Evolutionary conservation across 345 rosid species (phyloP).

Genomic region (Aurinia saxatilis): DNA sequence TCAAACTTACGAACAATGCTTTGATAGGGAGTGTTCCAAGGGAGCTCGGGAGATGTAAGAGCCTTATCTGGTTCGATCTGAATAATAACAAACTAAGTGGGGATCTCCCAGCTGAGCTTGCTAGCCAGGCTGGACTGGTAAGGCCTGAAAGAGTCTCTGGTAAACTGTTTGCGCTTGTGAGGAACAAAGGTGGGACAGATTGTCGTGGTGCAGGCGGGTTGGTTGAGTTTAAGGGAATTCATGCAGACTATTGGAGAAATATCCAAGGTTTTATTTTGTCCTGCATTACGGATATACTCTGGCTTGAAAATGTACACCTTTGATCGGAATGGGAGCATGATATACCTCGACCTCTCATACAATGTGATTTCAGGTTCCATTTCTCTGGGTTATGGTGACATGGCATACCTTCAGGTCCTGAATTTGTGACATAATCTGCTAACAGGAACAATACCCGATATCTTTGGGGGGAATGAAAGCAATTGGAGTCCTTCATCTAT

Average conservation of each 20-base stretch:
- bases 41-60: too few species aligned
- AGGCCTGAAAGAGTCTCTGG: conserved; percentile 78
- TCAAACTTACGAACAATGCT: conserved; percentile 80
- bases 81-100: too few species aligned
- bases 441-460: conserved; percentile 60
- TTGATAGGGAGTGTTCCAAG: conserved; percentile 63
- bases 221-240: conserved; percentile 88
- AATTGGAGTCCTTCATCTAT: conserved; percentile 84
- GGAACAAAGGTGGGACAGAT: conserved; percentile 92
- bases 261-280: conserved; percentile 83
- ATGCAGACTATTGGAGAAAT: conserved; percentile 57
- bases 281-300: conserved; percentile 72
- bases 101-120: conserved; percentile 53
- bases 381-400: conserved; percentile 52
- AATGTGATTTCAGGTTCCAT: conserved; percentile 63
- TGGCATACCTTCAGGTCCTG: conserved; percentile 75
- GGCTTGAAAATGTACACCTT: conserved; percentile 74
- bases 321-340: conserved; percentile 65
- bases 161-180: conserved; percentile 82
- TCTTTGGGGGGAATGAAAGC: conserved; percentile 63
- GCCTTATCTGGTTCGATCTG: too few species aligned
- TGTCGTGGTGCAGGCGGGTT: too few species aligned
- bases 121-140: conserved; percentile 58
- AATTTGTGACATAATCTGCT: conserved; percentile 80
- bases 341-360: conserved; percentile 82